Evolutionary conservation across 306 rosid genomes (phyloP).

Genomic region (Prunus armeniaca): DNA sequence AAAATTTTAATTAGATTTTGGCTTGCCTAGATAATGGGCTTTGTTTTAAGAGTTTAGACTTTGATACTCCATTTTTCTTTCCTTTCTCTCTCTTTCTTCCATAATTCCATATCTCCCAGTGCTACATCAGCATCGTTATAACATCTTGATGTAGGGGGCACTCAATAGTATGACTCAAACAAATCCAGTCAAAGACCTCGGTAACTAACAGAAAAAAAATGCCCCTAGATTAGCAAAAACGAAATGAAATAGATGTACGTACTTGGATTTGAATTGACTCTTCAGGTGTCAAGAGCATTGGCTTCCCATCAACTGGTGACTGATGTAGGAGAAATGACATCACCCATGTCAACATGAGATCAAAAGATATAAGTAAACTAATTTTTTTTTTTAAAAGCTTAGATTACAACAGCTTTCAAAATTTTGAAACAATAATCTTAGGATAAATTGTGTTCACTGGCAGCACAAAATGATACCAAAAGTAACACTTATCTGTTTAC

Average conservation of each 20-base stretch:
- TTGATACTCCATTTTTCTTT: neutral
- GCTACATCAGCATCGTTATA: neutral
- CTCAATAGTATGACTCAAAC: neutral
- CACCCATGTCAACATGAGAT: neutral
- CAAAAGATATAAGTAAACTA: neutral
- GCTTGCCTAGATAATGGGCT: neutral
- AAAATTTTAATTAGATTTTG: neutral
- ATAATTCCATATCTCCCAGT: neutral
- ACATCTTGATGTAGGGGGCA: neutral
- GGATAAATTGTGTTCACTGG: neutral
- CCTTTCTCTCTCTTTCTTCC: neutral
- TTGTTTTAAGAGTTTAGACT: neutral
- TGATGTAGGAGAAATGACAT: constrained; percentile 30
- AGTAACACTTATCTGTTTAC: neutral
- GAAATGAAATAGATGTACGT: constrained; percentile 19
- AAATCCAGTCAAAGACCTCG: neutral
- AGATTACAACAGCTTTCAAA: neutral
- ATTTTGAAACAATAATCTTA: neutral
- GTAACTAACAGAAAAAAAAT: neutral
- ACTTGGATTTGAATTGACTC: constrained; percentile 96
- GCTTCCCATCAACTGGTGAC: constrained; percentile 98
- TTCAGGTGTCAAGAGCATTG: constrained; percentile 96
- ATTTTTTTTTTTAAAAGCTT: neutral
- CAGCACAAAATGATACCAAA: neutral
- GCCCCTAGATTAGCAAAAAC: neutral